Base-by-base conservation (phyloP, 352 stramenopile genomes). In the Phytopythium kandeliae region DNA sequence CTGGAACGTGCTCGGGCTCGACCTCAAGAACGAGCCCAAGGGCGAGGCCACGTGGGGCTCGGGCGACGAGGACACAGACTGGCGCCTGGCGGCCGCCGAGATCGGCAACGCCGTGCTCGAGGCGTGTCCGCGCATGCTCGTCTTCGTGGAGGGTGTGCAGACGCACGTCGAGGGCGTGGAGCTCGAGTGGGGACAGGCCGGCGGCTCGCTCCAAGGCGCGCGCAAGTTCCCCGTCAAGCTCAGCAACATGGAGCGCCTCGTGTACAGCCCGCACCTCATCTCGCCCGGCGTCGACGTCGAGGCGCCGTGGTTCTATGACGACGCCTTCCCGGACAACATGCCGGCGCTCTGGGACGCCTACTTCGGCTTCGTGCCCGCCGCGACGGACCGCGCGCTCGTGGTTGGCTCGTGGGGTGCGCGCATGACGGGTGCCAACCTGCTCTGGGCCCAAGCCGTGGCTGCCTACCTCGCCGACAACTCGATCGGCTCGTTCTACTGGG, bases 11-110 rank as follows among this genome's bases (percentile, higher is more conserved):
- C 60, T 91, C 31, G 79, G 72, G 34, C 66, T 88, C 30, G 77
- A 91, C 47, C 70, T 91, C 56, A 91, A 91, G 59, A 91, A 88
- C 62, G 77, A 91, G 42, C 79, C 79, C 2, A 84, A 86, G 44
- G 77, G 77, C 4, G 81, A 66, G 28, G 72, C 79, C 1, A 77
- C 76, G 33, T 91, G 79, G 79, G 79, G 74, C 6, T 70, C 65
- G 54, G 76, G 72, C 40, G 63, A 85, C 38, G 51, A 60, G 46
- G 53, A 63, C 43, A 88, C 76, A n/a, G 79, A 91, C 64, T 91
- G 76, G 77, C 62, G 69, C 28, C 48, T 87, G 21, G 67, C 74
- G 30, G 76, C 79, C 4, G 62, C 66, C 17, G 74, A 78, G 60
- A 85, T 88, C 30, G 79, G 79, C 43, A 87, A 88, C 51, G 72